Percentiles rank a stretch among this genome's conserved stretches.
Evolutionary conservation across 1,139 yeast species (phyloP).

Genomic region (Taiozyma onychis): DNA sequence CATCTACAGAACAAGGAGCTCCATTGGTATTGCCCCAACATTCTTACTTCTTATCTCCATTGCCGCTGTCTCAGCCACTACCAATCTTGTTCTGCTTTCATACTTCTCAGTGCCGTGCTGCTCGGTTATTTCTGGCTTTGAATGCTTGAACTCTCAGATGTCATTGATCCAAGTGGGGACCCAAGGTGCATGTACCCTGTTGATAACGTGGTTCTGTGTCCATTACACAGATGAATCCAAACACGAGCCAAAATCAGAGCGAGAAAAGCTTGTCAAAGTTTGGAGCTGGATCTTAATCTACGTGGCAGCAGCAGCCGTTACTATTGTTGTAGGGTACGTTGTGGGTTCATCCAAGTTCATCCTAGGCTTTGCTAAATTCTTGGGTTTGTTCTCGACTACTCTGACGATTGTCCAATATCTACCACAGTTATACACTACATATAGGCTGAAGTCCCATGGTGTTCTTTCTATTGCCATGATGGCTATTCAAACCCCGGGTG

Average conservation of each 20-base stretch:
- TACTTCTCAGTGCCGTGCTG: conserved; percentile 52
- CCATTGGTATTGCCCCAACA: conserved; percentile 76
- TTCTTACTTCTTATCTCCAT: conserved; percentile 69
- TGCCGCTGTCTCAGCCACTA: conserved; percentile 64
- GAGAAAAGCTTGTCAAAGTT: conserved; percentile 35
- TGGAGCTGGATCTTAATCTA: conserved; percentile 25
- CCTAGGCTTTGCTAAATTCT: conserved; percentile 44
- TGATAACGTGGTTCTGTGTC: conserved; percentile 53
- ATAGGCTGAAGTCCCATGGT: conserved; percentile 67
- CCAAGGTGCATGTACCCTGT: conserved; percentile 60
- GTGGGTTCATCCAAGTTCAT: conserved; percentile 26
- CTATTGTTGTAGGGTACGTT: conserved; percentile 33
- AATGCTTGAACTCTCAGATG: conserved; percentile 65
- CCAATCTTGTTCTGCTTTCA: conserved; percentile 62
- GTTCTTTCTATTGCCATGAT: conserved; percentile 77
- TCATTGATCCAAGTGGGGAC: conserved; percentile 66
- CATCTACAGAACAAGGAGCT: conserved; percentile 51
- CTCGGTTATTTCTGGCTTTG: conserved; percentile 38
- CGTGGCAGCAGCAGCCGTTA: conserved; percentile 27
- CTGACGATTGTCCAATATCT: conserved; percentile 69
- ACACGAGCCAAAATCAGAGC: conserved; percentile 36
- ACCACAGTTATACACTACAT: conserved; percentile 77
- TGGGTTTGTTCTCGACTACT: conserved; percentile 59
- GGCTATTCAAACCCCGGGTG: conserved; percentile 89
- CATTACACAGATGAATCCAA: conserved; percentile 36